phyloP scores from a whole-genome alignment of 129 eudicot genomes.

The Kitagawia praeruptora region DNA sequence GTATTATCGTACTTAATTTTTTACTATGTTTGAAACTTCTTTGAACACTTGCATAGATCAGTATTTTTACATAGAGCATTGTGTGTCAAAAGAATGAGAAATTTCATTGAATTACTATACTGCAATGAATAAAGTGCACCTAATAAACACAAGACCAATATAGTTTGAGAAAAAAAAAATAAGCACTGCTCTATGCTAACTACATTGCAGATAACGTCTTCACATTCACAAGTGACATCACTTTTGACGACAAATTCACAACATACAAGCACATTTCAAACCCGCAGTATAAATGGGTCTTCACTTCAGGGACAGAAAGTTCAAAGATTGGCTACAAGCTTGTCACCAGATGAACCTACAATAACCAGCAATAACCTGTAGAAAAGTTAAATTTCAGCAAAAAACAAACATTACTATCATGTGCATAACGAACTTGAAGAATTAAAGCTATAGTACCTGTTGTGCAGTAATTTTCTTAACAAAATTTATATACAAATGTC shows the following conservation, averaged over 20 bases:
- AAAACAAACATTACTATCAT: not conserved
- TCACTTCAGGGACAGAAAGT: not conserved
- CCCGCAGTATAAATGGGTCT: not conserved
- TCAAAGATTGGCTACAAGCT: constrained; percentile 28
- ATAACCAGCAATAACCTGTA: too few relatives aligned
- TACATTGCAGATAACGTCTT: not conserved
- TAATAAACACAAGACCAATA: not conserved
- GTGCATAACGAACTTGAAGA: not conserved
- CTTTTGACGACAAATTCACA: not conserved
- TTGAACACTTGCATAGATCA: not conserved
- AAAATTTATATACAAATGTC: not conserved
- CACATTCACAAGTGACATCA: not conserved
- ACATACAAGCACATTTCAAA: constrained; percentile 1
- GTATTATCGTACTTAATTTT: too few relatives aligned
- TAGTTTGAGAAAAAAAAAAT: not conserved
- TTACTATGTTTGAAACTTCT: too few relatives aligned
- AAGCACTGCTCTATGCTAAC: not conserved
- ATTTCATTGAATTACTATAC: not conserved
- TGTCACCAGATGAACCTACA: constrained; percentile 33
- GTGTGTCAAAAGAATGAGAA: not conserved
- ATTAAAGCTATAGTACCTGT: not conserved
- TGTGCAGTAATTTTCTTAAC: not conserved
- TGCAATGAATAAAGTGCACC: not conserved
- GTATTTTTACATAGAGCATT: not conserved
- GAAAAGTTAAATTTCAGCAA: not conserved